These are phyloP conservation scores for Plantago ovata DNA, from an alignment of 257 asterid species.

Conservation along the genomic window DNA sequence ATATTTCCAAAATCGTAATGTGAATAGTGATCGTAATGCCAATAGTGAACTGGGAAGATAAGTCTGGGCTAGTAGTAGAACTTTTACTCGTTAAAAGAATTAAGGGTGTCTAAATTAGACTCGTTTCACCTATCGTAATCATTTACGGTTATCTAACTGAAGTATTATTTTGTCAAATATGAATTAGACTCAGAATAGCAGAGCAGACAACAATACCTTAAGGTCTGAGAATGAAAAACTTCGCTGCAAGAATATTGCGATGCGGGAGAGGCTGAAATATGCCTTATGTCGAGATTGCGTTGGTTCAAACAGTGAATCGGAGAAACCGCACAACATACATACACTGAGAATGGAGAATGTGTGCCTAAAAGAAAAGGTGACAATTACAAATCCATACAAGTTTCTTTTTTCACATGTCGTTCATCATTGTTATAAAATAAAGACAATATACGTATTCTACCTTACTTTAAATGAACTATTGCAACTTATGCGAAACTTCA, in stretches of 20 bases:
- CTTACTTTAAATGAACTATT: too few relatives aligned
- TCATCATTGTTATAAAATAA: too few relatives aligned
- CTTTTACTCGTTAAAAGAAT: not conserved
- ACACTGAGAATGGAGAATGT: constrained; percentile 34
- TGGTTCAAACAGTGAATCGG: constrained; percentile 29
- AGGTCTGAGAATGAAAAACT: constrained; percentile 40
- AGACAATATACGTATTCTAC: too few relatives aligned
- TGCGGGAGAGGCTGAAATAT: constrained; percentile 33
- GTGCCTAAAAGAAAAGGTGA: constrained; percentile 33
- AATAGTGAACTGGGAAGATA: too few relatives aligned
- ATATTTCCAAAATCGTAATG: too few relatives aligned
- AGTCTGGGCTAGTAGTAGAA: too few relatives aligned
- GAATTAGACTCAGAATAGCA: constrained; percentile 36
- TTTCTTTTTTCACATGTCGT: too few relatives aligned
- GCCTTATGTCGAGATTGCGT: constrained; percentile 27
- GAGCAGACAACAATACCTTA: constrained; percentile 34
- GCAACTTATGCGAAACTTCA: too few relatives aligned
- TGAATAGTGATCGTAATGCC: too few relatives aligned
- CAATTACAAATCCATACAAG: too few relatives aligned
- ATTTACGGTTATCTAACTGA: not conserved
- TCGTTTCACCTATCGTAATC: not conserved
- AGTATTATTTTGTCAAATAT: not conserved
- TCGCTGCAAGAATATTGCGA: constrained; percentile 34
- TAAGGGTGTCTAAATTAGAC: not conserved
- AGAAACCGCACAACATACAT: constrained; percentile 18